Conservation (phyloP, 331 rosid species). For the Erythrophleum ivorense region DNA sequence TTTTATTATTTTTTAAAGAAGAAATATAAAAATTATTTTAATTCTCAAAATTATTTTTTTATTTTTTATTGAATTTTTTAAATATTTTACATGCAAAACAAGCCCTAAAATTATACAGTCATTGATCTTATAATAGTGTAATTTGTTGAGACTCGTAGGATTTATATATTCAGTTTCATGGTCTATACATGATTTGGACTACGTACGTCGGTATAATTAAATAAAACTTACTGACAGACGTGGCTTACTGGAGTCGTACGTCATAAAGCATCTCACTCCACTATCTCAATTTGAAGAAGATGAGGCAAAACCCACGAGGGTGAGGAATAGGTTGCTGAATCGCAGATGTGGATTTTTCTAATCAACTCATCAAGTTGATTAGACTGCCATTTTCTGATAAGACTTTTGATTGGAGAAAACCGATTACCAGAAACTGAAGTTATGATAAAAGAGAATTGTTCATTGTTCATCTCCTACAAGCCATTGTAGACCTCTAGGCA, state of each 20-base stretch:
- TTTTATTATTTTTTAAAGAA: no score
- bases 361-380: not conserved
- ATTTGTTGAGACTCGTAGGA: not conserved
- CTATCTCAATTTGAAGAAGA: not conserved
- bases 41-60: no score
- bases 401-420: conserved; percentile 8
- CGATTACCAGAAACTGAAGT: not conserved
- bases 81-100: no score
- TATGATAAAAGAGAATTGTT: not conserved
- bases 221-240: not conserved
- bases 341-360: not conserved
- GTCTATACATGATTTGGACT: not conserved
- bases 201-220: not conserved
- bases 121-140: not conserved
- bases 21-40: no score
- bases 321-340: not conserved
- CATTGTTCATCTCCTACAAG: not conserved
- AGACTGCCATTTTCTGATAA: not conserved
- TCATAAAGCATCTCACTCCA: not conserved
- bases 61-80: no score
- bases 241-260: not conserved
- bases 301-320: conserved; percentile 3
- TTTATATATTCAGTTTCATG: not conserved
- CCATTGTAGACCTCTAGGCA: not conserved
- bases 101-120: not conserved